Evolutionary conservation across 768 basidiomycete genomes (phyloP), one percentile per base, ranked within the genome.

Genomic region (Mycena floridula): DNA sequence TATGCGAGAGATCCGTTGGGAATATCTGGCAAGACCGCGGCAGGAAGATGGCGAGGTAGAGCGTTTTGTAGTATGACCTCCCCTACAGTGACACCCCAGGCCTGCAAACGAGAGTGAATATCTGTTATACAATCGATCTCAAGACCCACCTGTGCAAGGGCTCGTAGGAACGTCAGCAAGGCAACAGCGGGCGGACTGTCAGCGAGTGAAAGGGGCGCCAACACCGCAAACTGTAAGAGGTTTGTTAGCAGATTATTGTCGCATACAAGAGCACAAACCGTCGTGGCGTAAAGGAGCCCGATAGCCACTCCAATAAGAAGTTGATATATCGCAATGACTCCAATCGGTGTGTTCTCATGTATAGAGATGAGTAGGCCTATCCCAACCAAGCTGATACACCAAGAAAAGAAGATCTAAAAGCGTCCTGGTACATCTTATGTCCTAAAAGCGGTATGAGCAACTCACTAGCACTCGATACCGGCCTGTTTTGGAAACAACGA

Each of bases 231-330:
- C 32, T n/a, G n/a, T n/a, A n/a, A n/a, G n/a, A n/a, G n/a, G n/a
- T n/a, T n/a, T 16, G 9, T 25, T 20, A n/a, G 25, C 16, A 8
- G 11, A 22, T 13, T 22, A 18, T 16, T 16, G 22, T 25, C 23
- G 18, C 3, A 25, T 25, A 25, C 4, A 42, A 26, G 16, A 15
- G n/a, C 4, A 25, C 41, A 12, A 13, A 42, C 41, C 8, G 15
- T 42, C 15, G 41, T 42, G 21, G 41, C 41, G 41, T 26, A 42
- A n/a, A 42, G 23, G 25, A 23, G n/a, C 18, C 41, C 41, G 7
- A 42, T 30, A 12, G 11, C 41, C 21, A 27, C 7, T 8, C 25
- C 41, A 25, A 25, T 12, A 8, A 42, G 13, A 12, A 37, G 18
- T 27, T 42, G 16, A 23, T 35, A 38, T 7, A 36, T n/a, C 20